Evolutionary conservation across 116 monocot species (phyloP).

Genomic region (Zostera marina): DNA sequence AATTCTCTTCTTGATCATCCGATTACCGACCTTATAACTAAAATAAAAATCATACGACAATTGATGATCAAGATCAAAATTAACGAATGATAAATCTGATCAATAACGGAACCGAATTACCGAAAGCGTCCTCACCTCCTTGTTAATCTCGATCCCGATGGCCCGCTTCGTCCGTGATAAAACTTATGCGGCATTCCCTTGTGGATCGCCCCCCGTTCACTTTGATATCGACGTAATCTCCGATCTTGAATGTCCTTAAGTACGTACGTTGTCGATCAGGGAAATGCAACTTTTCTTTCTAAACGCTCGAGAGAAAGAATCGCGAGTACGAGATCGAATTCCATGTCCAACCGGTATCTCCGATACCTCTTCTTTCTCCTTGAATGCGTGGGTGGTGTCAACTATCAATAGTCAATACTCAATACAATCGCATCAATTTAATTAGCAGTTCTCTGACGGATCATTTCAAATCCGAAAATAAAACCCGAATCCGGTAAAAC

Average conservation of each 20-base stretch:
- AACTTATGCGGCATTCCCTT: slow-evolving; percentile 29
- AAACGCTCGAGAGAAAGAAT: slow-evolving; percentile 26
- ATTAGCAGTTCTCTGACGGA: neutral
- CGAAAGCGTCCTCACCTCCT: slow-evolving; percentile 7
- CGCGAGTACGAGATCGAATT: slow-evolving; percentile 24
- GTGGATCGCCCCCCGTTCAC: slow-evolving; percentile 22
- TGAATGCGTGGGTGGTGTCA: too few species aligned
- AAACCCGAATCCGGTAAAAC: too few species aligned
- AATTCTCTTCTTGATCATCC: slow-evolving; percentile 38
- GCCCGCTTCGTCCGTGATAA: slow-evolving; percentile 27
- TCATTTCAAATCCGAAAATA: too few species aligned
- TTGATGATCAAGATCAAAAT: neutral
- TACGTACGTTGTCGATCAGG: slow-evolving; percentile 20
- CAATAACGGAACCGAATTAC: neutral
- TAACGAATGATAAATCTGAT: neutral
- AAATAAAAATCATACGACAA: too few species aligned
- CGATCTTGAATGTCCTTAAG: slow-evolving; percentile 12
- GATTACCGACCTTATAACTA: slow-evolving; percentile 24
- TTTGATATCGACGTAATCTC: slow-evolving; percentile 19
- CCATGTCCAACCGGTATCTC: slow-evolving; percentile 33
- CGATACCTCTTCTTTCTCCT: neutral
- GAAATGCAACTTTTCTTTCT: slow-evolving; percentile 36
- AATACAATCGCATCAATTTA: too few species aligned
- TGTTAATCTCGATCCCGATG: slow-evolving; percentile 22
- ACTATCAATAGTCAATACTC: too few species aligned